Conservation (phyloP, 768 basidiomycete species). For the Pleurotus platypus region DNA sequence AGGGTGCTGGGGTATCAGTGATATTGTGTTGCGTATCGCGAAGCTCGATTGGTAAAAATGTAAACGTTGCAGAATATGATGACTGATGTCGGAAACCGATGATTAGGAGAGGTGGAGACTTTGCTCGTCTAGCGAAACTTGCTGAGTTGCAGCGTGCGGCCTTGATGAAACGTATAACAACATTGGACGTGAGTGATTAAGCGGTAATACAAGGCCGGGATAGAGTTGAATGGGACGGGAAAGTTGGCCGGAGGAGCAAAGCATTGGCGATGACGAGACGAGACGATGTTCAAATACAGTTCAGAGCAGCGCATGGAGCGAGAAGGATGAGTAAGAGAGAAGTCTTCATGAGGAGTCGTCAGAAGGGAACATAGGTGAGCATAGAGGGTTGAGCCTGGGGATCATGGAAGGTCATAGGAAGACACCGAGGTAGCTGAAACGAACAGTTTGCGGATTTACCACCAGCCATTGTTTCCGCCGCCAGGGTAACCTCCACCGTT, state of each 20-base stretch:
- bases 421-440: conserved; percentile 6
- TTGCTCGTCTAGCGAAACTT: conserved; percentile 16
- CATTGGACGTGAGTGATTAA: conserved; percentile 18
- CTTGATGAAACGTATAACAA: conserved; percentile 14
- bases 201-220: conserved; percentile 27
- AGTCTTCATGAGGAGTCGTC: conserved; percentile 7
- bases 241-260: conserved; percentile 33
- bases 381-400: conserved; percentile 7
- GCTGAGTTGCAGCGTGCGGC: conserved; percentile 10
- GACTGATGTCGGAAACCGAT: conserved; percentile 12
- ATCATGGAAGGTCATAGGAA: background rate
- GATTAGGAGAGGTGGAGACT: conserved; percentile 12
- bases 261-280: conserved; percentile 31
- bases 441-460: conserved; percentile 31
- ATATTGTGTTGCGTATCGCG: conserved; percentile 42
- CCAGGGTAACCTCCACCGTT: conserved; percentile 28
- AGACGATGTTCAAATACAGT: conserved; percentile 37
- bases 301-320: conserved; percentile 54
- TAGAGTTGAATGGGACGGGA: conserved; percentile 43
- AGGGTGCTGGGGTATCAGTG: conserved; percentile 14
- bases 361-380: conserved; percentile 12
- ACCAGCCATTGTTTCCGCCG: conserved; percentile 31
- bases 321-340: conserved; percentile 3
- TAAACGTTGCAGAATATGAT: conserved; percentile 35
- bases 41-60: conserved; percentile 40